phyloP scores from a whole-genome alignment of 2,329 filamentous ascomycete genomes.

The Elsinoe australis region DNA sequence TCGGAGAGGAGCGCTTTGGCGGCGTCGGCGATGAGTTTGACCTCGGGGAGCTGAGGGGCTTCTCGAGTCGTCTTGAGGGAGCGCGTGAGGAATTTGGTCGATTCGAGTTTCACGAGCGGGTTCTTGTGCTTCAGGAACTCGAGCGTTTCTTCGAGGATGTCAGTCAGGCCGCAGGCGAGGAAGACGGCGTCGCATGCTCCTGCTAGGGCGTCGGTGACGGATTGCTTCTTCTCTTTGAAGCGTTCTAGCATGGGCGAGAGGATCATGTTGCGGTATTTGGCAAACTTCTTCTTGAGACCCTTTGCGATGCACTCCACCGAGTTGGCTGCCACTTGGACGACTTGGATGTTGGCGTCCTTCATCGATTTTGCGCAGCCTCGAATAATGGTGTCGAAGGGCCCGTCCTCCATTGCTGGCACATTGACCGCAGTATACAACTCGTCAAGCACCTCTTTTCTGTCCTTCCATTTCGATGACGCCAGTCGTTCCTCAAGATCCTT shows the following conservation, averaged over 20 bases:
- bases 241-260: conserved; percentile 90
- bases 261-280: conserved; percentile 70
- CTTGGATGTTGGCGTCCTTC: conserved; percentile 97
- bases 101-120: conserved; percentile 93
- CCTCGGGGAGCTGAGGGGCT: conserved; percentile 76
- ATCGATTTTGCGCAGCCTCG: conserved; percentile 85
- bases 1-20: conserved; percentile 86
- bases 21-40: conserved; percentile 75
- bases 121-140: conserved; percentile 89
- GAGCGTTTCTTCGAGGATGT: conserved; percentile 85
- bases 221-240: conserved; percentile 91
- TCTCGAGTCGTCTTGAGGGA: conserved; percentile 75
- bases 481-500: conserved; percentile 75
- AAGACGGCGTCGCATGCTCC: conserved; percentile 71
- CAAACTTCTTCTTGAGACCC: conserved; percentile 69
- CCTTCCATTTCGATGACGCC: conserved; percentile 94
- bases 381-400: conserved; percentile 75
- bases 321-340: conserved; percentile 86
- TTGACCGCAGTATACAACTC: conserved; percentile 68
- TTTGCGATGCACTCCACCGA: conserved; percentile 86
- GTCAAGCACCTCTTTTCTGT: conserved; percentile 89
- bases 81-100: conserved; percentile 84
- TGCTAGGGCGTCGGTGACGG: conserved; percentile 79
- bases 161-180: conserved; percentile 60
- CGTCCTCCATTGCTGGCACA: conserved; percentile 85